A percentile compares a stretch with the other conserved stretches of the same genome.
Conservation (phyloP, 805 yeast species). For the Sugiyamaella americana region DNA sequence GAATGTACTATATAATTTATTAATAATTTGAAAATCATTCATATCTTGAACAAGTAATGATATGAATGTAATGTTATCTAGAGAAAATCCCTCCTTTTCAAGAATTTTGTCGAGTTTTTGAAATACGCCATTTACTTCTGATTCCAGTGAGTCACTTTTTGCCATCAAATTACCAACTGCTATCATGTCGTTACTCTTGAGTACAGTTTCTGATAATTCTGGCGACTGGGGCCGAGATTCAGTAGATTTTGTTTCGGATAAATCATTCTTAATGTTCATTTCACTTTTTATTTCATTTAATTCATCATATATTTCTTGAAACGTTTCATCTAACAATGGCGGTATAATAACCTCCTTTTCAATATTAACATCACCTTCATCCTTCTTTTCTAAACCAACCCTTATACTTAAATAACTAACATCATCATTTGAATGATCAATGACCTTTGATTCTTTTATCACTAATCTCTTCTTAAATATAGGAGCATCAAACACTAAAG, state of each 20-base stretch:
- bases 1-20: conserved; percentile 49
- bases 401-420: conserved; percentile 60
- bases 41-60: conserved; percentile 59
- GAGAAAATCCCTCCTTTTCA: background rate
- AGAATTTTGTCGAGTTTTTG: conserved; percentile 8
- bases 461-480: conserved; percentile 54
- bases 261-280: no score
- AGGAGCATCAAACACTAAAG: conserved; percentile 86
- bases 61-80: conserved; percentile 48
- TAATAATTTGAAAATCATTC: conserved; percentile 56
- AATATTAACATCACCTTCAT: background rate
- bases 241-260: background rate
- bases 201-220: background rate
- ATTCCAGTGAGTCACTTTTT: conserved; percentile 7
- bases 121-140: conserved; percentile 17
- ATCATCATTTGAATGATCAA: conserved; percentile 52
- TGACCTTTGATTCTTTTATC: conserved; percentile 37
- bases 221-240: background rate
- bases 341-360: conserved; percentile 15
- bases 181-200: background rate
- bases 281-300: background rate
- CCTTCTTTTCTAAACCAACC: conserved; percentile 42
- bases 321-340: conserved; percentile 25
- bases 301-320: conserved; percentile 14
- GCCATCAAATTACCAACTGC: background rate